Conservation (phyloP, 371 early-diverging fungal genomes). For the Mortierella sp. region DNA sequence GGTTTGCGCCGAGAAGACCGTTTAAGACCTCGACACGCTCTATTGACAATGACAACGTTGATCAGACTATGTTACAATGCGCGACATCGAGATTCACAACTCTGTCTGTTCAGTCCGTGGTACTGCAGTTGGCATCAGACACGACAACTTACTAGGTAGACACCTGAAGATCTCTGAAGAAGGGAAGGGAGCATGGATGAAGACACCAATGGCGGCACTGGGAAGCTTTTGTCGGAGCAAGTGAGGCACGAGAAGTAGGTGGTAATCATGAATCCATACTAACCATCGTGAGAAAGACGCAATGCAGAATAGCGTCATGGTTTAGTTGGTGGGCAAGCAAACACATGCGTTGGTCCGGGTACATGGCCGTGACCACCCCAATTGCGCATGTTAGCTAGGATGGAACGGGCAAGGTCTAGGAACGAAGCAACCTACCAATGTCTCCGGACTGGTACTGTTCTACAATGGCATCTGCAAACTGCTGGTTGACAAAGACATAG, state of each 20-base stretch:
- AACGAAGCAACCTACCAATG: conserved; percentile 69
- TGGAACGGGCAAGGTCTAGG: too few relatives aligned
- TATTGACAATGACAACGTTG: conserved; percentile 29
- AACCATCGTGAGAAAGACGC: conserved; percentile 36
- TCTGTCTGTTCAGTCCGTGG: too few relatives aligned
- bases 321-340: not conserved
- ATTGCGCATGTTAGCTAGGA: too few relatives aligned
- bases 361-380: too few relatives aligned
- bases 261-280: conserved; percentile 99
- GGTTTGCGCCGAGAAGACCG: conserved; percentile 93
- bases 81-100: not conserved
- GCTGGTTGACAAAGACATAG: conserved; percentile 88
- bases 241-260: conserved; percentile 90
- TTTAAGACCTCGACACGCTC: conserved; percentile 91
- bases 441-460: conserved; percentile 85
- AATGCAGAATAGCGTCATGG: not conserved
- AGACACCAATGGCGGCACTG: conserved; percentile 90
- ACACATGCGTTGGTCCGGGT: too few relatives aligned
- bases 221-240: conserved; percentile 85
- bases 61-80: not conserved
- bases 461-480: conserved; percentile 84
- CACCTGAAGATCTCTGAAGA: conserved; percentile 94
- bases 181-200: conserved; percentile 98
- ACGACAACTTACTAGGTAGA: conserved; percentile 75
- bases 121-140: not conserved